Percentiles rank a stretch among this genome's conserved stretches.
These are phyloP conservation scores for Paramecium caudatum DNA, from an alignment of 73 alveolate species.

Conservation along the genomic window DNA sequence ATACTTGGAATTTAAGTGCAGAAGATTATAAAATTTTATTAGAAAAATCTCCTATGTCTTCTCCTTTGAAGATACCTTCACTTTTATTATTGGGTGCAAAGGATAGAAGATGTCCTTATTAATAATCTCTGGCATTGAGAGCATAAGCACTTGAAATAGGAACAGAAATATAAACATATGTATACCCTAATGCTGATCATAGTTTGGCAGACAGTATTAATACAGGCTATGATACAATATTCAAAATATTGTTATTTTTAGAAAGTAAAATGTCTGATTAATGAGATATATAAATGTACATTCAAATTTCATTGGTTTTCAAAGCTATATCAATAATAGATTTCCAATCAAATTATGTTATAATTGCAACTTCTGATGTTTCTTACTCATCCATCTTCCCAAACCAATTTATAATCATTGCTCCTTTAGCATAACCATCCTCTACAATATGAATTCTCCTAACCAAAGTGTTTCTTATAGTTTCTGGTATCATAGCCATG, in stretches of 20 bases:
- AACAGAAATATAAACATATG: conserved; percentile 66
- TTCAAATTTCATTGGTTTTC: conserved; percentile 15
- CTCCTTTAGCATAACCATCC: conserved; percentile 48
- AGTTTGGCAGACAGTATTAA: conserved; percentile 50
- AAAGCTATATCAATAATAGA: neutral
- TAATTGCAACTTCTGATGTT: neutral
- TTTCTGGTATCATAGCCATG: conserved; percentile 50
- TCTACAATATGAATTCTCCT: neutral
- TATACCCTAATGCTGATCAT: conserved; percentile 75
- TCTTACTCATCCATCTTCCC: neutral
- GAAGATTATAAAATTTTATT: conserved; percentile 67
- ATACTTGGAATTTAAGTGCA: conserved; percentile 69
- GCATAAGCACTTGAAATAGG: conserved; percentile 70
- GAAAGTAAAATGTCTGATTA: too few relatives aligned
- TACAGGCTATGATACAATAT: conserved; percentile 27
- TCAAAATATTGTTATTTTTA: neutral
- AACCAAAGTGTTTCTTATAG: neutral
- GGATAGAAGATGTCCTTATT: conserved; percentile 74
- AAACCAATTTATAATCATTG: conserved; percentile 20
- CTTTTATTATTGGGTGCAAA: conserved; percentile 63
- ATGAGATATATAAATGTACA: neutral
- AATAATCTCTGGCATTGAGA: conserved; percentile 63
- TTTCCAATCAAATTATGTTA: neutral
- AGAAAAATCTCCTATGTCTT: conserved; percentile 64
- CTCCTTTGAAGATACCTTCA: conserved; percentile 63